A percentile compares a stretch with the other conserved stretches of the same genome.
These are phyloP conservation scores for Penium margaritaceum DNA, from an alignment of 139 green algal genomes.

Conservation along the genomic window DNA sequence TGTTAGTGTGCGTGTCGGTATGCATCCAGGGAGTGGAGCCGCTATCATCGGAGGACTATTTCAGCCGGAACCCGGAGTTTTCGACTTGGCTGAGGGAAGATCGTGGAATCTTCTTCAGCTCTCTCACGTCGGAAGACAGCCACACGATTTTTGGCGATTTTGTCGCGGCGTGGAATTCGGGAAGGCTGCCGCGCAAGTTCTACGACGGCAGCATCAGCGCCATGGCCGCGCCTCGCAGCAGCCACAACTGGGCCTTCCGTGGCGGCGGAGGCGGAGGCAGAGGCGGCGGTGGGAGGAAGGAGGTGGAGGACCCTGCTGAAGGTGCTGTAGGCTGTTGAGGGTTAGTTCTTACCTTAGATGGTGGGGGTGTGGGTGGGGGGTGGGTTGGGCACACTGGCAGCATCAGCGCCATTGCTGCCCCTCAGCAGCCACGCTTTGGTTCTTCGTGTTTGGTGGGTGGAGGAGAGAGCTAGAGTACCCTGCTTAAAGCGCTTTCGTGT, in stretches of 20 bases:
- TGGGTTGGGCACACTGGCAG: not conserved
- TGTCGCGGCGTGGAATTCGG: slow-evolving; percentile 21
- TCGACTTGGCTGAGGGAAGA: slow-evolving; percentile 23
- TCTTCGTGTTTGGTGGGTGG: no score
- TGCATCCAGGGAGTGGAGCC: no score
- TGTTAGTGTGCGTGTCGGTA: no score
- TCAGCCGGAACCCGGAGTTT: slow-evolving; percentile 37
- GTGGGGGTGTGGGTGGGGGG: not conserved
- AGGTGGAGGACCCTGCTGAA: not conserved
- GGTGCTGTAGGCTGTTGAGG: no score
- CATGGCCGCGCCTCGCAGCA: slow-evolving; percentile 1
- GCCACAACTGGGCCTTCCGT: slow-evolving; percentile 16
- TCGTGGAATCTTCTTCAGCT: slow-evolving; percentile 31
- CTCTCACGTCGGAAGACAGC: slow-evolving; percentile 29
- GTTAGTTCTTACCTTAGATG: no score
- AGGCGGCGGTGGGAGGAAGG: not conserved
- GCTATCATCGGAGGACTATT: no score
- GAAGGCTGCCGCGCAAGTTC: slow-evolving; percentile 28
- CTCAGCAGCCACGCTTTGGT: no score
- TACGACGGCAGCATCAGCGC: slow-evolving; percentile 30
- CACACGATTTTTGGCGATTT: slow-evolving; percentile 32
- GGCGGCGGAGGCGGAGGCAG: not conserved
- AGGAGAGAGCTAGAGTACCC: not conserved
- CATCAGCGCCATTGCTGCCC: no score
- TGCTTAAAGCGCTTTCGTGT: no score